Evolutionary conservation across 2,329 filamentous ascomycete species (phyloP).

Genomic region (Hansfordia pulvinata): DNA sequence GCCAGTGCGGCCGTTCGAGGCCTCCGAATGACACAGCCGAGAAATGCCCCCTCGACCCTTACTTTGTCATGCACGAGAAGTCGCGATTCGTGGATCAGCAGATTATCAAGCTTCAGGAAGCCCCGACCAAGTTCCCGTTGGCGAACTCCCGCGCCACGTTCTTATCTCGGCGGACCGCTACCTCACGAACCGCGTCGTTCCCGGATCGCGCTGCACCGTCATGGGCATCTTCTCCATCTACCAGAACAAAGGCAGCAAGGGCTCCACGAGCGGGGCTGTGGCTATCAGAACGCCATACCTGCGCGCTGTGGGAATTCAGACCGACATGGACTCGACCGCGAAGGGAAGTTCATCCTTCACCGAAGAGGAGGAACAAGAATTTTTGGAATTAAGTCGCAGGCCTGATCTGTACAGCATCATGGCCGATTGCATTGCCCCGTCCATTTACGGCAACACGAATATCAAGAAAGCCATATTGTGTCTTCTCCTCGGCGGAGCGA

Average conservation of each 20-base stretch:
- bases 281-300: conserved; percentile 94
- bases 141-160: conserved; percentile 88
- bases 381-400: conserved; percentile 75
- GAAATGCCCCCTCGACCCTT: conserved; percentile 84
- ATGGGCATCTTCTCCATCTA: conserved; percentile 99
- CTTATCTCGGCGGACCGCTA: conserved; percentile 94
- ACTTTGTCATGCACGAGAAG: conserved; percentile 89
- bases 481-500: conserved; percentile 83
- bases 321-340: conserved; percentile 76
- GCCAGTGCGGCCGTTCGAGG: conserved; percentile 55
- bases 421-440: conserved; percentile 85
- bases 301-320: conserved; percentile 81
- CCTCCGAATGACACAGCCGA: conserved; percentile 53
- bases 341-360: conserved; percentile 77
- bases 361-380: conserved; percentile 96
- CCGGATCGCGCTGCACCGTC: conserved; percentile 84
- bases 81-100: conserved; percentile 95
- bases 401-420: conserved; percentile 89
- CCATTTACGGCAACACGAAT: conserved; percentile 89
- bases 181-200: conserved; percentile 87
- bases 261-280: conserved; percentile 64
- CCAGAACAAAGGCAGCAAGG: conserved; percentile 78
- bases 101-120: conserved; percentile 94
- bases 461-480: conserved; percentile 98
- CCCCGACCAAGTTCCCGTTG: conserved; percentile 92